phyloP scores from a whole-genome alignment of 2,329 filamentous ascomycete genomes.

The Sclerotinia spermophila region DNA sequence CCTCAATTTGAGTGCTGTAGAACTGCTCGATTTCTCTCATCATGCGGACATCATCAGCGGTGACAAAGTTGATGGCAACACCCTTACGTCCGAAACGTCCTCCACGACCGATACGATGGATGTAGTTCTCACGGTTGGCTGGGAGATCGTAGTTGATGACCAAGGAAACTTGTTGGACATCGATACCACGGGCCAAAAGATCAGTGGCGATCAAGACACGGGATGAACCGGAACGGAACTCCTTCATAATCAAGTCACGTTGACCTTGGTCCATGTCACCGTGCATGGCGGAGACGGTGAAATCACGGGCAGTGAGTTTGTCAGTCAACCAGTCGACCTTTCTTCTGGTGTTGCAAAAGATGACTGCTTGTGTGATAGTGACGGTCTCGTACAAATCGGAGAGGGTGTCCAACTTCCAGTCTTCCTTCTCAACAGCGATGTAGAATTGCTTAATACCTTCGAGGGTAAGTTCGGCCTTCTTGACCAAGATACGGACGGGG shows the following conservation, averaged over 20 bases:
- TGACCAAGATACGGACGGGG: constrained; percentile 97
- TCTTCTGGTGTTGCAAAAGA: constrained; percentile 99
- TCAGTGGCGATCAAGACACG: constrained; percentile 99
- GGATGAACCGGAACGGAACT: constrained; percentile 98
- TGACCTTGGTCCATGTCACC: constrained; percentile 98
- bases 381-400: constrained; percentile 99
- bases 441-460: constrained; percentile 99
- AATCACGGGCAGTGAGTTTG: constrained; percentile 97
- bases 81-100: constrained; percentile 99
- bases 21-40: constrained; percentile 99
- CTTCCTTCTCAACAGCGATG: constrained; percentile 99
- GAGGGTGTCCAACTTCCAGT: constrained; percentile 99
- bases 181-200: constrained; percentile 97
- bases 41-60: constrained; percentile 98
- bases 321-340: constrained; percentile 99
- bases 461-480: constrained; percentile 99
- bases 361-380: constrained; percentile 98
- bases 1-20: constrained; percentile 99
- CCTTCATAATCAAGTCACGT: constrained; percentile 99
- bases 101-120: constrained; percentile 98
- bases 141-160: constrained; percentile 99
- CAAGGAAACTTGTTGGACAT: constrained; percentile 98
- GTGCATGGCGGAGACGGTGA: constrained; percentile 99
- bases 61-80: constrained; percentile 99
- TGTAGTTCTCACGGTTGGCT: constrained; percentile 99